Base-by-base conservation (phyloP, 2,329 filamentous ascomycete species). In the Verticillium nonalfalfae region DNA sequence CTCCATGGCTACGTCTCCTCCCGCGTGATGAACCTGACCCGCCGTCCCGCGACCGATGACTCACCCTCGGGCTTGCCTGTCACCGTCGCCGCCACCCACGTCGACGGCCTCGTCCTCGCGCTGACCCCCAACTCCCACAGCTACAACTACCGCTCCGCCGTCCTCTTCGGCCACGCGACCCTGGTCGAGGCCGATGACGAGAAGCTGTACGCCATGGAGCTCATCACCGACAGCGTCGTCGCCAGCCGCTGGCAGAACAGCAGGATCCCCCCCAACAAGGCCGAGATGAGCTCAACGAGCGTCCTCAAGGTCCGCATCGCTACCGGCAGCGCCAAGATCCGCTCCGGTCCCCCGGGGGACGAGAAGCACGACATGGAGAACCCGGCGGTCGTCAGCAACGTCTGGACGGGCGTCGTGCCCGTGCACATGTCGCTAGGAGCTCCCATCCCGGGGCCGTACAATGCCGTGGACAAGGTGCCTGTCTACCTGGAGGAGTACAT, bases 1-100 rank as follows among this genome's bases (percentile, higher is more conserved):
- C 82, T 96, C 7, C 92, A 96, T 74, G 91, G 91, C 70, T 96
- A 94, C 73, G 88, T 94, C 67, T 90, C 87, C 63, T 87, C 87
- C 1, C 88, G 92, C 7, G 79, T 97, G 38, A 89, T 94, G 81
- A 89, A 88, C 65, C 73, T 90, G 7, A 80, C 85, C 14, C 63
- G 60, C 54, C 63, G 60, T 2, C 31, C 34, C 56, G 60, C 61
- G 13, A 60, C 56, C 1, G 58, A 57, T 2, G 3, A 26, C 40
- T 21, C 36, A 39, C 72, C 74, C 7, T 68, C 78, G 31, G 88
- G 88, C 10, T 74, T 96, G 21, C 90, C 91, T 1, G 76, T 96
- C 52, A 89, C 85, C 69, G 79, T 95, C 38, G 83, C 88, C 26
- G 90, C 90, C 1, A 90, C 86, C 56, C 86, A 89, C 70, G 76